Evolutionary conservation across 441 rosid genomes (phyloP), one percentile per base, ranked within the genome.

Genomic region (Aquilaria agallochum): DNA sequence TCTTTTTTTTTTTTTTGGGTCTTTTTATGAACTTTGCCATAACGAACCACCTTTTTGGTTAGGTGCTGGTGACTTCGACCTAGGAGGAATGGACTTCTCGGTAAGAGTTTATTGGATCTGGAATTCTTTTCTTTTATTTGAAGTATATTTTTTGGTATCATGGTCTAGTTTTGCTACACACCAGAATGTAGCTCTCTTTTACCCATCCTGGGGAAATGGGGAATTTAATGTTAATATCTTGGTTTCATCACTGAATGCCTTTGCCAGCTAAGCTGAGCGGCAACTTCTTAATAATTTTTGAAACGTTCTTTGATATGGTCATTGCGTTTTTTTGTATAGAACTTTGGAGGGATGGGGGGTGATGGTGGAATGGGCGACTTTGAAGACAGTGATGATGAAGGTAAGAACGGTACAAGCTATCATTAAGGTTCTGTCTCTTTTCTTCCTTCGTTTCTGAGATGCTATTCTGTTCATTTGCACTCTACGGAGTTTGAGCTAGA

Each of bases 311-410:
- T 56, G 6, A 57, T n/a, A 51, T 59, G 27, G 36, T 66, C 1
- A 56, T 48, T 66, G 10, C 33, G 32, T 7, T 34, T 6, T 65
- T 7, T 60, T 58, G 33, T 71, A 73, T 72, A 87, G 93, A 78
- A 68, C 47, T 66, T 86, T 50, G 86, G 69, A 0, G 59, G 63
- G n/a, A 65, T 74, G 78, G 78, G 72, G 0, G 77, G 65, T 7
- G 81, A 49, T 5, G 83, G 60, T 27, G 84, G 70, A 11, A 78
- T 83, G 83, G 88, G 77, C 15, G 97, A 79, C 53, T 80, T 81
- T 51, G 96, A 85, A 0, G 97, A 83, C 69, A 86, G 90, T 74
- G 95, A 91, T 70, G 92, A 86, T 64, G 97, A 91, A 83, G 95
- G 97, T 91, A 64, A 64, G n/a, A 33, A 12, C 72, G 61, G 31